A percentile compares a stretch with the other conserved stretches of the same genome.
These are phyloP conservation scores for Mayamaea pseudoterrestris DNA, from an alignment of 108 stramenopile genomes.

Conservation along the genomic window DNA sequence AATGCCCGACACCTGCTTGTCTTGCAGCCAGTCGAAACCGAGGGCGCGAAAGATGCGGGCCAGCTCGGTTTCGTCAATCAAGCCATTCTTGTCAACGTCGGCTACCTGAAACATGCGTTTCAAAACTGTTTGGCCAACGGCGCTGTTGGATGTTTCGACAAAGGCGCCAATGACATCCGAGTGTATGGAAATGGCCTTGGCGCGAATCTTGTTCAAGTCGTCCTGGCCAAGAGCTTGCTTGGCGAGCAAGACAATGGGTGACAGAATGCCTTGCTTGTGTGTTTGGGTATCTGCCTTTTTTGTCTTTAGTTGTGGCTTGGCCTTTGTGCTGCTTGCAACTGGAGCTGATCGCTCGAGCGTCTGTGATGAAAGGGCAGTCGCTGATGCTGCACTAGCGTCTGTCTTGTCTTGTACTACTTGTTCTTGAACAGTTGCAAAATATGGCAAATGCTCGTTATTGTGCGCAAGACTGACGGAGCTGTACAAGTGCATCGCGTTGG, in stretches of 20 bases:
- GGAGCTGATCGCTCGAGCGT: too few species aligned
- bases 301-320: too few species aligned
- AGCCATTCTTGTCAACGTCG: constrained; percentile 49
- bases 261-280: constrained; percentile 55
- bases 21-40: constrained; percentile 62
- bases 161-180: constrained; percentile 63
- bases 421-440: too few species aligned
- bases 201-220: constrained; percentile 61
- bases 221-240: constrained; percentile 52
- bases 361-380: too few species aligned
- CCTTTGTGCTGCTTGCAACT: too few species aligned
- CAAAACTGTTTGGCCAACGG: constrained; percentile 45
- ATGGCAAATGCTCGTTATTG: too few species aligned
- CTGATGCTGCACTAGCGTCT: too few species aligned
- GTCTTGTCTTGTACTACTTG: too few species aligned
- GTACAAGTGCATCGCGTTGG: too few species aligned
- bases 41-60: constrained; percentile 24
- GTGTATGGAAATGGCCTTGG: constrained; percentile 52
- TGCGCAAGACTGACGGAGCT: too few species aligned
- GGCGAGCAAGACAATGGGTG: constrained; percentile 49
- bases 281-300: constrained; percentile 8
- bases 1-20: constrained; percentile 64
- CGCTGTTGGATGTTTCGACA: constrained; percentile 54
- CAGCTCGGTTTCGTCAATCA: constrained; percentile 49
- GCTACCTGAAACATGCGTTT: constrained; percentile 34